Evolutionary conservation across 768 basidiomycete genomes (phyloP).

Genomic region (Tulasnella sp.): DNA sequence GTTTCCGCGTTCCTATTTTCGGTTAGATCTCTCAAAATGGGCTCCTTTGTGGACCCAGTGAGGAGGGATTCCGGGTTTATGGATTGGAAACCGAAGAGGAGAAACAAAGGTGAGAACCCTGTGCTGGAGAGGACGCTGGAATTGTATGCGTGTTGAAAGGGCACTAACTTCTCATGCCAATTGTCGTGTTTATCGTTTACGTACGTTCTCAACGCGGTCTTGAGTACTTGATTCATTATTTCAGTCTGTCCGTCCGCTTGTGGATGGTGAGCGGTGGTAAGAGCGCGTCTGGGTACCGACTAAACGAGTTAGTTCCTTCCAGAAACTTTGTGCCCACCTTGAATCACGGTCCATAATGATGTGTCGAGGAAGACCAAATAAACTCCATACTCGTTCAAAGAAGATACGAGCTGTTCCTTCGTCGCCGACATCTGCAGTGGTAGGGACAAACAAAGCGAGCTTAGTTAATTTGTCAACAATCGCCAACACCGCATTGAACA

Average conservation of each 20-base stretch:
- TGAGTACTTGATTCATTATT: slow-evolving; percentile 31
- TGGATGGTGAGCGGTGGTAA: slow-evolving; percentile 35
- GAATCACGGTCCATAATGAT: slow-evolving; percentile 16
- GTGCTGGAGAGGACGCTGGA: slow-evolving; percentile 29
- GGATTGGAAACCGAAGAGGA: too few species aligned
- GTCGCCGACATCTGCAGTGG: neutral
- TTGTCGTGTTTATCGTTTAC: slow-evolving; percentile 25
- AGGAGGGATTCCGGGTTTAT: too few species aligned
- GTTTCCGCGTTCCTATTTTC: too few species aligned
- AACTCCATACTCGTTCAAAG: slow-evolving; percentile 20
- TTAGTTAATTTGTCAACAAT: slow-evolving; percentile 24
- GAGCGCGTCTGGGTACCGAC: slow-evolving; percentile 25
- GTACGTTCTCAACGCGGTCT: slow-evolving; percentile 31
- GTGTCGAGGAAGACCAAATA: slow-evolving; percentile 11
- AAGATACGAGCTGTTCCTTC: slow-evolving; percentile 17
- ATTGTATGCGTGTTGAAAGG: slow-evolving; percentile 32
- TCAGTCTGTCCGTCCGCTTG: slow-evolving; percentile 38
- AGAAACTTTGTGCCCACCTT: slow-evolving; percentile 25
- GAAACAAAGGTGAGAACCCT: neutral
- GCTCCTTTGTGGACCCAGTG: too few species aligned
- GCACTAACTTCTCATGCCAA: slow-evolving; percentile 28
- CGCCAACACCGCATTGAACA: slow-evolving; percentile 18
- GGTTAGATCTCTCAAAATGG: too few species aligned
- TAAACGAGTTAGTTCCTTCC: slow-evolving; percentile 25
- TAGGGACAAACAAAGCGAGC: slow-evolving; percentile 21